These are phyloP conservation scores for Fusarium succisae DNA, from an alignment of 2,329 filamentous ascomycete species.

Conservation along the genomic window DNA sequence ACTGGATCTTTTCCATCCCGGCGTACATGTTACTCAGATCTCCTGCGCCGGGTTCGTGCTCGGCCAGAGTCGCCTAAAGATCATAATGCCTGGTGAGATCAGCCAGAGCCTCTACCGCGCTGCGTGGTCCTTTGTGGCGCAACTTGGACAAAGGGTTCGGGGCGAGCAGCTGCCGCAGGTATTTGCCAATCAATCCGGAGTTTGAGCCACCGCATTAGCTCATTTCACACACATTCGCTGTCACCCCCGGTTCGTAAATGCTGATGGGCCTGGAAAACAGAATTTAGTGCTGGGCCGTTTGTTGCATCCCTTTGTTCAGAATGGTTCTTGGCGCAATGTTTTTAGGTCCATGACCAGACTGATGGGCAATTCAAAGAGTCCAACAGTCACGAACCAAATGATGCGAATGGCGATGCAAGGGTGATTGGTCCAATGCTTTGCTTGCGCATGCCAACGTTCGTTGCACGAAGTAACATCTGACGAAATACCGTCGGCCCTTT, in stretches of 20 bases:
- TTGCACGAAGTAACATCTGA: background rate
- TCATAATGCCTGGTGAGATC: conserved; percentile 48
- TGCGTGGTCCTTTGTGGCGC: conserved; percentile 51
- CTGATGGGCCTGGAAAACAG: background rate
- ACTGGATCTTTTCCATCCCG: conserved; percentile 64
- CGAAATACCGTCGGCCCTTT: background rate
- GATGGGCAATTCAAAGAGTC: background rate
- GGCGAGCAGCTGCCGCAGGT: conserved; percentile 41
- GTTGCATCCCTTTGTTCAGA: background rate
- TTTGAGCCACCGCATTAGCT: conserved; percentile 11
- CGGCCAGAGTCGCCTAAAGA: conserved; percentile 62
- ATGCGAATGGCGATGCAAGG: background rate
- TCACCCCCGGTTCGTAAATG: background rate
- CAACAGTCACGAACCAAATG: background rate
- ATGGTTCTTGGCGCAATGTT: background rate
- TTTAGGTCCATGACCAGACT: background rate
- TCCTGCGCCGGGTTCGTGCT: conserved; percentile 66
- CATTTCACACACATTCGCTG: background rate
- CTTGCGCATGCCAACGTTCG: background rate
- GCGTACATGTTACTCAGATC: conserved; percentile 62
- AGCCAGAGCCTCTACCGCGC: conserved; percentile 47
- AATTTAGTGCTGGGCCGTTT: background rate
- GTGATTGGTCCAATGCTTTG: background rate
- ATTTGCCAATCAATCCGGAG: conserved; percentile 32
- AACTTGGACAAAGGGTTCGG: conserved; percentile 47